These are phyloP conservation scores for Rehmannia glutinosa DNA, from an alignment of 257 asterid genomes.

Conservation along the genomic window DNA sequence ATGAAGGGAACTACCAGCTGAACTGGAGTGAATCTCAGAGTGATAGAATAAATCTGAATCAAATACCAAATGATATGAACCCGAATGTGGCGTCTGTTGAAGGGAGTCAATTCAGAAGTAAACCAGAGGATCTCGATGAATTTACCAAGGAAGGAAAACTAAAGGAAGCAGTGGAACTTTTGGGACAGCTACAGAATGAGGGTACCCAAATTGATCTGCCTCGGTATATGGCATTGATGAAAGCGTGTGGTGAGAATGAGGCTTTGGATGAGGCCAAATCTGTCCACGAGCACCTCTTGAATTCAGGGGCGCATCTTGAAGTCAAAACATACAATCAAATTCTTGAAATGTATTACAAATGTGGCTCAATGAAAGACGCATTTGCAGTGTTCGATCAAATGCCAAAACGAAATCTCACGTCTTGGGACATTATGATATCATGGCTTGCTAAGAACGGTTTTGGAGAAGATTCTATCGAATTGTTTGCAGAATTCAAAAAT, in stretches of 20 bases:
- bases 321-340: conserved; percentile 48
- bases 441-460: conserved; percentile 64
- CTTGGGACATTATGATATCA: conserved; percentile 85
- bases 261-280: conserved; percentile 58
- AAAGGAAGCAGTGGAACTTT: conserved; percentile 52
- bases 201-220: conserved; percentile 47
- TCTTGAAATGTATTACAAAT: conserved; percentile 64
- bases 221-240: conserved; percentile 46
- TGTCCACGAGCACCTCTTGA: conserved; percentile 55
- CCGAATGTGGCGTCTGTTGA: no score
- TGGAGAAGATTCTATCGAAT: conserved; percentile 62
- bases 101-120: conserved; percentile 21
- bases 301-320: conserved; percentile 41
- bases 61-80: conserved; percentile 11
- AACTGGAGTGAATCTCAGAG: conserved; percentile 19
- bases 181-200: conserved; percentile 44
- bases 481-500: conserved; percentile 63
- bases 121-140: conserved; percentile 51
- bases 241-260: conserved; percentile 57
- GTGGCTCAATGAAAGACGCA: conserved; percentile 71
- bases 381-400: conserved; percentile 53
- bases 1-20: conserved; percentile 24
- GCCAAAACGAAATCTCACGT: conserved; percentile 56
- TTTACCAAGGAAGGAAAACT: conserved; percentile 45
- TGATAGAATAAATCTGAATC: conserved; percentile 18